These are phyloP conservation scores for Aleurites moluccanus DNA, from an alignment of 441 rosid genomes.

Conservation along the genomic window DNA sequence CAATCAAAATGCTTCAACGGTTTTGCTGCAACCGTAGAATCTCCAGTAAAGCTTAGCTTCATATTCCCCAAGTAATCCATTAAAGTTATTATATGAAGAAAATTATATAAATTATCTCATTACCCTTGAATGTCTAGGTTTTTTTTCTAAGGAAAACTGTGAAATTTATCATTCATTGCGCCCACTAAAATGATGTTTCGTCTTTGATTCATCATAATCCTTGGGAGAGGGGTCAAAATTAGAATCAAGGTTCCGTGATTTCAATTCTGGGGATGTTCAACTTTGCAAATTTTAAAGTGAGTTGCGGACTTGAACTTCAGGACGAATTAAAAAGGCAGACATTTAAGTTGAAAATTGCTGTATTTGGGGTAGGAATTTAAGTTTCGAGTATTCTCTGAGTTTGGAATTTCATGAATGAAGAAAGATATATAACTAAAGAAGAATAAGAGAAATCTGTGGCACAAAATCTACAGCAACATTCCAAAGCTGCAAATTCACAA, in stretches of 20 bases:
- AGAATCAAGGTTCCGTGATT: constrained; percentile 5
- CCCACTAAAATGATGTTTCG: neutral
- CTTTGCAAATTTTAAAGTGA: no score
- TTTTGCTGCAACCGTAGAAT: neutral
- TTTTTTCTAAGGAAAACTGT: neutral
- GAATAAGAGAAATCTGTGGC: neutral
- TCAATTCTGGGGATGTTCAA: neutral
- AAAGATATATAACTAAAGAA: neutral
- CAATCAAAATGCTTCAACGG: neutral
- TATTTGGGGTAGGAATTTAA: neutral
- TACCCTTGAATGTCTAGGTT: neutral
- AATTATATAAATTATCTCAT: neutral
- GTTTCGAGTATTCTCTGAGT: neutral
- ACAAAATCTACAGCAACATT: neutral
- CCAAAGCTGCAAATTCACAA: neutral
- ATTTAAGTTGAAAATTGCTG: neutral
- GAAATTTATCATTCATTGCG: neutral
- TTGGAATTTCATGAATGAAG: neutral
- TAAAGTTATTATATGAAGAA: neutral
- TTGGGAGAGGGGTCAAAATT: neutral
- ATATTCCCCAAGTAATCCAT: neutral
- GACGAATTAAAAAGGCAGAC: neutral
- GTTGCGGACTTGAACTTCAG: neutral
- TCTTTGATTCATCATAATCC: neutral
- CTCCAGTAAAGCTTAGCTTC: neutral